Conservation (phyloP, 2,329 filamentous ascomycete species). For the Ceratocystis diversiconidia region DNA sequence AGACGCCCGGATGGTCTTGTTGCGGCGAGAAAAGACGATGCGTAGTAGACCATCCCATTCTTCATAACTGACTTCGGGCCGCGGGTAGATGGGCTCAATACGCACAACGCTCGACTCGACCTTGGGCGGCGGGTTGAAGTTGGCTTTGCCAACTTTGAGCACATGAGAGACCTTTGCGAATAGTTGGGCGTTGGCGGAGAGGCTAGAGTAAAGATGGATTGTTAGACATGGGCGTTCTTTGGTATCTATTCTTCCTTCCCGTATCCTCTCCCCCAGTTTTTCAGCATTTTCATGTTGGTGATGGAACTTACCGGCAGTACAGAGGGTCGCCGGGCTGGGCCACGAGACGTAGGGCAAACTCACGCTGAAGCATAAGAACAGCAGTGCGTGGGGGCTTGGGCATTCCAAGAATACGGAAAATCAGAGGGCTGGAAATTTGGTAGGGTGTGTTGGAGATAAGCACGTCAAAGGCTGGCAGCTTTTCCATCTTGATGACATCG, state of each 20-base stretch:
- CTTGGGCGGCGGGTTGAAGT: conserved; percentile 87
- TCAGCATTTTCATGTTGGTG: not conserved
- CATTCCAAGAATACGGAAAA: conserved; percentile 76
- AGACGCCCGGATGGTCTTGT: conserved; percentile 71
- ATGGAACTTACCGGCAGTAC: conserved; percentile 48
- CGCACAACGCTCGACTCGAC: conserved; percentile 86
- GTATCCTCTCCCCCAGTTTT: not conserved
- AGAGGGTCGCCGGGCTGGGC: conserved; percentile 77
- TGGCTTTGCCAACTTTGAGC: conserved; percentile 91
- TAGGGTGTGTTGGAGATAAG: conserved; percentile 60
- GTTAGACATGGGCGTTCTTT: not conserved
- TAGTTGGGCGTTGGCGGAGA: conserved; percentile 89
- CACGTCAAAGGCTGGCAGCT: conserved; percentile 61
- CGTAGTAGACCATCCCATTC: conserved; percentile 86
- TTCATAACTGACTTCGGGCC: conserved; percentile 80
- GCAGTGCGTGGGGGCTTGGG: conserved; percentile 68
- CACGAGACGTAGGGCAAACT: conserved; percentile 82
- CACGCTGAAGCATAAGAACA: conserved; percentile 92
- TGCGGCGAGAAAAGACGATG: conserved; percentile 62
- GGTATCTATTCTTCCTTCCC: not conserved
- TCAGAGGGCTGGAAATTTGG: conserved; percentile 78
- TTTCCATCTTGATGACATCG: conserved; percentile 77
- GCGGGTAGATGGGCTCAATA: conserved; percentile 66
- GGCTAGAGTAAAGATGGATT: conserved; percentile 20
- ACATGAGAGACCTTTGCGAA: conserved; percentile 54